A percentile compares a stretch with the other conserved stretches of the same genome.
Conservation (phyloP, 2,329 filamentous ascomycete species). For the Arthrobotrys conoides region DNA sequence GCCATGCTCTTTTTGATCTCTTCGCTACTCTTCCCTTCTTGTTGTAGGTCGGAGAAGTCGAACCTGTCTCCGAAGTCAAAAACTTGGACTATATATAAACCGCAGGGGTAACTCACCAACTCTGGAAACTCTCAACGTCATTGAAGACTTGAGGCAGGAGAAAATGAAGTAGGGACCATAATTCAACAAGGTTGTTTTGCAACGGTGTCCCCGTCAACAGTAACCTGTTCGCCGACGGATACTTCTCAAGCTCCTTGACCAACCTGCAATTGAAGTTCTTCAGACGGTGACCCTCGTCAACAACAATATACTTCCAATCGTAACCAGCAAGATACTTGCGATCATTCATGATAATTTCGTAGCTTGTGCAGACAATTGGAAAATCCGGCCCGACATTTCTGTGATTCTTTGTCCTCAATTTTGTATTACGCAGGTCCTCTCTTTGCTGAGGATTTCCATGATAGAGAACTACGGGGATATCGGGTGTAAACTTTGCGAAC, state of each 20-base stretch:
- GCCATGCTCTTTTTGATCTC: constrained; percentile 84
- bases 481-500: constrained; percentile 76
- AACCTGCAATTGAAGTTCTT: constrained; percentile 96
- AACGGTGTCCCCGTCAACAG: constrained; percentile 95
- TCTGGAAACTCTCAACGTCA: constrained; percentile 91
- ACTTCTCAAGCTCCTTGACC: constrained; percentile 88
- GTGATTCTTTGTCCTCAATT: constrained; percentile 74
- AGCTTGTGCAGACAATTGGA: constrained; percentile 92
- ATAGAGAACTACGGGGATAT: constrained; percentile 89
- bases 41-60: constrained; percentile 91
- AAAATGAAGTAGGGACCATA: constrained; percentile 96
- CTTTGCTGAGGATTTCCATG: constrained; percentile 86
- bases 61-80: constrained; percentile 67
- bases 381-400: constrained; percentile 79
- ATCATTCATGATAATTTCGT: constrained; percentile 95
- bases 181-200: constrained; percentile 91
- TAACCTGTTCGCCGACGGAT: constrained; percentile 89
- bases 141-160: constrained; percentile 93
- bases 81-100: neutral
- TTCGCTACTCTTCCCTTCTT: constrained; percentile 82
- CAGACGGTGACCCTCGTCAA: constrained; percentile 96
- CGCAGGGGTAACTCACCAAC: constrained; percentile 75
- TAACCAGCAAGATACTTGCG: constrained; percentile 84
- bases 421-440: constrained; percentile 75
- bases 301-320: constrained; percentile 97